Evolutionary conservation across 2,329 filamentous ascomycete species (phyloP), one percentile per base, ranked within the genome.

Genomic region (Alternaria longipes): DNA sequence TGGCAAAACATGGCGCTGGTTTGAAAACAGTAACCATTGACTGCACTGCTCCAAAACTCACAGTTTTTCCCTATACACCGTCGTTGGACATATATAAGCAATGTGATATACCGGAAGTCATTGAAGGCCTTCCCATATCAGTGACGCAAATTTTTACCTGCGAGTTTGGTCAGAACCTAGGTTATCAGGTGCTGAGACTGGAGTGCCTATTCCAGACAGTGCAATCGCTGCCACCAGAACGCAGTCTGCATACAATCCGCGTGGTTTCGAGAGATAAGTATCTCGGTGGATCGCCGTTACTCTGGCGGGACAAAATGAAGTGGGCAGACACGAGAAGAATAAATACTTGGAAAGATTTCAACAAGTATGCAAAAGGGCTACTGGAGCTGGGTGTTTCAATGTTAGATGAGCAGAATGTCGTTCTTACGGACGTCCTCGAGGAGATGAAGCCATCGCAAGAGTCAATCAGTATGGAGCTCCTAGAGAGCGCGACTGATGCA

Each of bases 361-460:
- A 32, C 20, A 20, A 26, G 12, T n/a, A 16, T 52, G 50, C 24
- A 7, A n/a, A 26, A 18, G 24, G n/a, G 2, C 18, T 52, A 24
- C 34, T 52, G 16, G 22, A 41, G 24, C 16, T 52, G 50, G 34
- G 34, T 22, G 50, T 52, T 41, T 26, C 12, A 12, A 14, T 52
- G 12, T 26, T 52, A 22, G 50, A 52, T 52, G 32, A 52, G 18
- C 50, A 41, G 22, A 24, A 32, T 41, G n/a, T 52, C 22, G 34
- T 34, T 26, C 50, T 52, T 12, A 38, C 50, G 11, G 24, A 52
- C 36, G 50, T 52, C 22, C 36, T 52, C 12, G 34, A n/a, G 36
- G 50, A 52, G 50, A 52, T 52, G 50, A 20, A n/a, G 14, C 9
- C 22, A n/a, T n/a, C 34, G 9, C 46, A 34, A 18, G 30, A 36